Evolutionary conservation across 495 filamentous ascomycete genomes (phyloP).

Genomic region (Podospora australis): DNA sequence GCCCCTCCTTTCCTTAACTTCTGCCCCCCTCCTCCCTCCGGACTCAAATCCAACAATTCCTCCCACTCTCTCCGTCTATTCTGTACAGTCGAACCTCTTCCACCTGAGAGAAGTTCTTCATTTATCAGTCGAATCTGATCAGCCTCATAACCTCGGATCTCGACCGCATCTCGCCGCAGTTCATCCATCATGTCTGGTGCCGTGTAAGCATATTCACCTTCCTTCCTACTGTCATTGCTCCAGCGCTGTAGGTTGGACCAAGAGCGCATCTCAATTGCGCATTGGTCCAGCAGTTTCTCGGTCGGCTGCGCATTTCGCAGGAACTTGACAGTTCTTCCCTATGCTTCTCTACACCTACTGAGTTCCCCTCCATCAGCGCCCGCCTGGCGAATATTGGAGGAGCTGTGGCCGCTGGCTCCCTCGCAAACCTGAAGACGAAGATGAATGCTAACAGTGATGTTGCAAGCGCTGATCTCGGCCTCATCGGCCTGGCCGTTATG

Average conservation of each 20-base stretch:
- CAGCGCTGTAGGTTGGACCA: conserved; percentile 2
- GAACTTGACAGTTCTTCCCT: no score
- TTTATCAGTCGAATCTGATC: not conserved
- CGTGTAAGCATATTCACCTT: conserved; percentile 42
- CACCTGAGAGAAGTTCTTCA: conserved; percentile 3
- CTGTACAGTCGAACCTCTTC: conserved; percentile 4
- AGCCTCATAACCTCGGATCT: conserved; percentile 10
- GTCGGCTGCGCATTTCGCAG: conserved; percentile 5
- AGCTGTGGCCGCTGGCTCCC: conserved; percentile 33
- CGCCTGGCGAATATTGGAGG: conserved; percentile 78
- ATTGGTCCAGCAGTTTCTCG: not conserved
- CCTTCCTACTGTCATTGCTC: conserved; percentile 21
- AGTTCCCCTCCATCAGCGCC: conserved; percentile 52
- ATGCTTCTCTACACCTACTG: conserved; percentile 42
- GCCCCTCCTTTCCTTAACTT: conserved; percentile 16
- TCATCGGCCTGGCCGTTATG: conserved; percentile 99
- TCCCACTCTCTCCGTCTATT: conserved; percentile 5
- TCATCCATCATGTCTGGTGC: conserved; percentile 43
- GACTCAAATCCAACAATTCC: conserved; percentile 11
- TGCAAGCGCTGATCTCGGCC: conserved; percentile 81
- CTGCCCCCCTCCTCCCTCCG: conserved; percentile 20
- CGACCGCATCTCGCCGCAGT: conserved; percentile 2
- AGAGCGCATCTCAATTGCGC: not conserved
- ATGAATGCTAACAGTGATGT: conserved; percentile 42
- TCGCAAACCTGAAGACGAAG: conserved; percentile 18